Conservation (phyloP, 352 stramenopile genomes). For the Phytopythium delawarense region DNA sequence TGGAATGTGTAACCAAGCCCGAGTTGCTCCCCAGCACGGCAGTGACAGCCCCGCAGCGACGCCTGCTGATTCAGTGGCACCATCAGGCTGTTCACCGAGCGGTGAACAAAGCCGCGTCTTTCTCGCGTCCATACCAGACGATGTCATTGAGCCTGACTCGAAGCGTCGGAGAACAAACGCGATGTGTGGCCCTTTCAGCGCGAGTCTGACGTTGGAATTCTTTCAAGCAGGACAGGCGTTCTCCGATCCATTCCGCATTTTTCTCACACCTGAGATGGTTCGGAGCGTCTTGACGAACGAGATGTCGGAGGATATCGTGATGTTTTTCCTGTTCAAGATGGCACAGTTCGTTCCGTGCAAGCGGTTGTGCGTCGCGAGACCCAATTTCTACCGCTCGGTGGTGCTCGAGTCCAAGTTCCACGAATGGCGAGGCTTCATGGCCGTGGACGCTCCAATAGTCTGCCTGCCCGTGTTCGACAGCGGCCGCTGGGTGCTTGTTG, state of each 20-base stretch:
- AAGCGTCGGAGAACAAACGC: background rate
- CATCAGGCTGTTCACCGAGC: too few species aligned
- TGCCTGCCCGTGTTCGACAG: background rate
- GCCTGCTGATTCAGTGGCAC: too few species aligned
- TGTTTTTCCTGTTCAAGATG: conserved; percentile 2
- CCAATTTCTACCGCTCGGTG: background rate
- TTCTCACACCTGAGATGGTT: background rate
- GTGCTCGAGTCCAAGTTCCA: background rate
- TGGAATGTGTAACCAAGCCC: too few species aligned
- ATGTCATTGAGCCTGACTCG: background rate
- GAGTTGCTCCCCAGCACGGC: too few species aligned
- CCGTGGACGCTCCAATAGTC: background rate
- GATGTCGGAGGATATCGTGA: background rate
- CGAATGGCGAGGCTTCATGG: background rate
- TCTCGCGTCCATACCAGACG: background rate
- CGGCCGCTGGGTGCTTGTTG: background rate
- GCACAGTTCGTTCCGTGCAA: background rate
- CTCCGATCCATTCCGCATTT: background rate
- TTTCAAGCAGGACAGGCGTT: background rate
- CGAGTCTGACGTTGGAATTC: background rate
- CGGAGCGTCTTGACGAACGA: background rate
- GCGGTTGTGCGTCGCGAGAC: background rate
- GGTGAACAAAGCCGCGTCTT: background rate
- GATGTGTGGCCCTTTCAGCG: background rate
- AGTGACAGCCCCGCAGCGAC: too few species aligned